Evolutionary conservation across 352 stramenopile genomes (phyloP).

Genomic region (Phytopythium vexans): DNA sequence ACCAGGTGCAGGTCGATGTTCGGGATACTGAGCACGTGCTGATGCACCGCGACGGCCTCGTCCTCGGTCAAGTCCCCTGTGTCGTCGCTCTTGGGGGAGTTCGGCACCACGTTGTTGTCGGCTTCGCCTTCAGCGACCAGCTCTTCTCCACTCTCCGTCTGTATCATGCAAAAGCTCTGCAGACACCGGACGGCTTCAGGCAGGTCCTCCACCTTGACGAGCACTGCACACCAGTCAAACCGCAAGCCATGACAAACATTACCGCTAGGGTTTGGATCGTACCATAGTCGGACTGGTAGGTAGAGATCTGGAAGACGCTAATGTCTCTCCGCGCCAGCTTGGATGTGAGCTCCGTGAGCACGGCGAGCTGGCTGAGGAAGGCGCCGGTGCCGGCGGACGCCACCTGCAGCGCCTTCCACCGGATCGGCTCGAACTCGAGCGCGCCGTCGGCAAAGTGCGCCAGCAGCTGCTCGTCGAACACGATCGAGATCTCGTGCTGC

Average conservation of each 20-base stretch:
- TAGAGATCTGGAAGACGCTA: slow-evolving; percentile 73
- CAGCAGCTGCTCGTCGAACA: slow-evolving; percentile 50
- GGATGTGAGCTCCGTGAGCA: slow-evolving; percentile 60
- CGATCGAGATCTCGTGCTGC: slow-evolving; percentile 63
- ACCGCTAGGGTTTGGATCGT: slow-evolving; percentile 2
- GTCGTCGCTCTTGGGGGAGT: not conserved
- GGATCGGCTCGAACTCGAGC: slow-evolving; percentile 46
- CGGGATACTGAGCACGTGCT: slow-evolving; percentile 55
- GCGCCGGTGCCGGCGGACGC: slow-evolving; percentile 46
- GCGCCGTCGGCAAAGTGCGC: slow-evolving; percentile 24
- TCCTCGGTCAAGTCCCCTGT: slow-evolving; percentile 4
- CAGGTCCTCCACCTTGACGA: slow-evolving; percentile 62
- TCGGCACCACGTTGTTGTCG: not conserved
- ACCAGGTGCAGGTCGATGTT: slow-evolving; percentile 52
- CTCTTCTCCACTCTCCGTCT: slow-evolving; percentile 41
- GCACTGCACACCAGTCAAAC: slow-evolving; percentile 23
- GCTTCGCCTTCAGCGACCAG: slow-evolving; percentile 1
- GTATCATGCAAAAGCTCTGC: slow-evolving; percentile 50
- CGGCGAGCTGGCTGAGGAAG: slow-evolving; percentile 50
- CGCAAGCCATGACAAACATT: not conserved
- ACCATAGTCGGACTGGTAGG: slow-evolving; percentile 73
- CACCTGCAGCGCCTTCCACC: slow-evolving; percentile 63
- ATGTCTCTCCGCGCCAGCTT: slow-evolving; percentile 43
- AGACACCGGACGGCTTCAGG: slow-evolving; percentile 38
- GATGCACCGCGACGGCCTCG: slow-evolving; percentile 27